Evolutionary conservation across 306 rosid species (phyloP).

Genomic region (Vigna nakashimae): DNA sequence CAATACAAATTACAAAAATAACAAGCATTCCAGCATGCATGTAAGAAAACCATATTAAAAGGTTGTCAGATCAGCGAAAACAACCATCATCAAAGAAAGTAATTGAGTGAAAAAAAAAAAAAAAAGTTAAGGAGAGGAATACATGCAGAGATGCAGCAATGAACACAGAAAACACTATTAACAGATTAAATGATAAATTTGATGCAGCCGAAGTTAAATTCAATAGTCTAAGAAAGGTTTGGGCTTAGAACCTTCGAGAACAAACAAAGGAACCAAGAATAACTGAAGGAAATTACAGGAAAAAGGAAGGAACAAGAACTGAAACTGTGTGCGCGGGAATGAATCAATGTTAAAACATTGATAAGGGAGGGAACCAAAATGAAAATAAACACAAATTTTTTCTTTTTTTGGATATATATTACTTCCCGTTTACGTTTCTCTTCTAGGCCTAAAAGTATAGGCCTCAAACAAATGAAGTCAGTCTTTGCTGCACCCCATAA

Average conservation of each 20-base stretch:
- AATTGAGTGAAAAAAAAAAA: background rate
- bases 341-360: slow-evolving; percentile 40
- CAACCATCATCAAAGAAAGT: background rate
- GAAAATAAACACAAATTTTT: background rate
- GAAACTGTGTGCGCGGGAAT: slow-evolving; percentile 45
- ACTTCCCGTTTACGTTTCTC: background rate
- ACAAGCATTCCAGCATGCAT: background rate
- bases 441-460: background rate
- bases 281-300: background rate
- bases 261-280: background rate
- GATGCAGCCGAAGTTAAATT: background rate
- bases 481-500: too few species aligned
- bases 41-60: background rate
- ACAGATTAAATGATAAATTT: background rate
- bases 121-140: background rate
- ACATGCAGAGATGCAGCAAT: background rate
- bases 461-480: background rate
- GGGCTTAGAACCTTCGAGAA: slow-evolving; percentile 36
- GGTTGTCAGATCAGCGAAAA: background rate
- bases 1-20: background rate
- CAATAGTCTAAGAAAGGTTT: background rate
- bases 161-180: background rate
- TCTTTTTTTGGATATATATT: too few species aligned
- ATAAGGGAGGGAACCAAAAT: slow-evolving; percentile 30
- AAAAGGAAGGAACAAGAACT: slow-evolving; percentile 1